Percentiles rank a stretch among this genome's conserved stretches.
phyloP scores from a whole-genome alignment of 2,329 filamentous ascomycete species.

The Fusarium domesticum region DNA sequence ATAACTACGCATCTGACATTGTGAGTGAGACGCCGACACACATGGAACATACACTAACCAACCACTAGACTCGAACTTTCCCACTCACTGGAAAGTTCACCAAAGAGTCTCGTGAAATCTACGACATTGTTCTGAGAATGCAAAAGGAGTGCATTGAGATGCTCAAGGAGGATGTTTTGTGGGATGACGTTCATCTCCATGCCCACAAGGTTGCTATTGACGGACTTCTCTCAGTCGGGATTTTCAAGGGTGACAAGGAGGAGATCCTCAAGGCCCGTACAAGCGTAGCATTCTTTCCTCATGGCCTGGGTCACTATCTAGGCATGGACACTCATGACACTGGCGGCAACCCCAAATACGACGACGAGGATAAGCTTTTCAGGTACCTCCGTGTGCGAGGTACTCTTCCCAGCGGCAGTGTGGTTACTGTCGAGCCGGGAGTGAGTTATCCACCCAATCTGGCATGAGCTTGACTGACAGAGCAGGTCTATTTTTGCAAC shows the following conservation, averaged over 20 bases:
- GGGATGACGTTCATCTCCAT: constrained; percentile 77
- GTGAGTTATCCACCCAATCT: constrained; percentile 44
- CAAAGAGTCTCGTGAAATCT: constrained; percentile 68
- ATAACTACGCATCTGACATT: constrained; percentile 69
- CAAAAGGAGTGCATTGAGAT: constrained; percentile 72
- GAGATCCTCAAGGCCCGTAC: constrained; percentile 76
- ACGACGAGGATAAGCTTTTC: constrained; percentile 80
- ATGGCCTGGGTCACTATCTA: constrained; percentile 86
- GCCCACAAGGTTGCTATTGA: constrained; percentile 81
- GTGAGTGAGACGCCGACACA: constrained; percentile 35
- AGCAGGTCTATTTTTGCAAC: constrained; percentile 79
- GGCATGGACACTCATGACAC: constrained; percentile 93
- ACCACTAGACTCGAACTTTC: constrained; percentile 72
- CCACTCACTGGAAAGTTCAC: constrained; percentile 73
- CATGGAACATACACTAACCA: constrained; percentile 2
- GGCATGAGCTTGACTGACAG: constrained; percentile 2
- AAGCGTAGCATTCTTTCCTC: constrained; percentile 88
- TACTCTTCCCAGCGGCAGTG: constrained; percentile 69
- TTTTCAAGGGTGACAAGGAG: constrained; percentile 64
- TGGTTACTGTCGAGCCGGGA: constrained; percentile 94
- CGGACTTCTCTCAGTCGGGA: constrained; percentile 71
- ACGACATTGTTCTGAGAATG: constrained; percentile 83
- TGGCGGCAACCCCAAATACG: constrained; percentile 73
- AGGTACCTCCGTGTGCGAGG: constrained; percentile 79
- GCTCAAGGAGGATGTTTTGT: constrained; percentile 70